A percentile compares a stretch with the other conserved stretches of the same genome.
These are phyloP conservation scores for Ophiostoma sp. DNA, from an alignment of 2,329 filamentous ascomycete species.

Conservation along the genomic window DNA sequence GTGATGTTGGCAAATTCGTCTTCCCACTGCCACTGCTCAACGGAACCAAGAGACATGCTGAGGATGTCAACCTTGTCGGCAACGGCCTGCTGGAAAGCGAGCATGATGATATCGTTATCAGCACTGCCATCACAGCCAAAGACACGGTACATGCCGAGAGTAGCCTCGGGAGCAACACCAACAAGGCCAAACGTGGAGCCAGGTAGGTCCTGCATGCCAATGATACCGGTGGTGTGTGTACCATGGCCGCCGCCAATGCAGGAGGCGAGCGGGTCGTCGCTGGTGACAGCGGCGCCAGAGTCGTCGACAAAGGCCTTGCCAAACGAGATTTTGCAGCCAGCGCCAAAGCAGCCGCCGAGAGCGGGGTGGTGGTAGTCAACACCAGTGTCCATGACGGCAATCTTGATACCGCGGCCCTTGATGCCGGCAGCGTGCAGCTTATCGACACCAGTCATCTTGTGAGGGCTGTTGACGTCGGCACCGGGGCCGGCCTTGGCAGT, in stretches of 20 bases:
- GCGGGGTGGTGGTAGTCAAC: constrained; percentile 22
- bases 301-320: constrained; percentile 2
- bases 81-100: neutral
- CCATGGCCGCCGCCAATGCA: neutral
- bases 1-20: neutral
- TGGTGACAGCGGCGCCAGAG: neutral
- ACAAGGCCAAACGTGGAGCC: neutral
- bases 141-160: neutral
- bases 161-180: neutral
- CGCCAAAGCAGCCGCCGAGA: constrained; percentile 36
- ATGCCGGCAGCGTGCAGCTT: constrained; percentile 45
- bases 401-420: constrained; percentile 47
- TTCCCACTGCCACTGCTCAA: neutral
- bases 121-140: neutral
- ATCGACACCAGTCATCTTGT: constrained; percentile 53
- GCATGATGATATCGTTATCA: neutral
- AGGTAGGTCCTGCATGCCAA: neutral
- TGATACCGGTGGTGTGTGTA: neutral
- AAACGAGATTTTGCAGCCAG: constrained; percentile 17
- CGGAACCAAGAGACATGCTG: neutral
- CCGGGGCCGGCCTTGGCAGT: neutral
- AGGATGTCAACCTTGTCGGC: neutral
- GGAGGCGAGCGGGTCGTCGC: neutral
- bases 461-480: constrained; percentile 30
- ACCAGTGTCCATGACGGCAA: constrained; percentile 50